A percentile compares a stretch with the other conserved stretches of the same genome.
Conservation (phyloP, 2,329 filamentous ascomycete genomes). For the Podosphaera fusca region DNA sequence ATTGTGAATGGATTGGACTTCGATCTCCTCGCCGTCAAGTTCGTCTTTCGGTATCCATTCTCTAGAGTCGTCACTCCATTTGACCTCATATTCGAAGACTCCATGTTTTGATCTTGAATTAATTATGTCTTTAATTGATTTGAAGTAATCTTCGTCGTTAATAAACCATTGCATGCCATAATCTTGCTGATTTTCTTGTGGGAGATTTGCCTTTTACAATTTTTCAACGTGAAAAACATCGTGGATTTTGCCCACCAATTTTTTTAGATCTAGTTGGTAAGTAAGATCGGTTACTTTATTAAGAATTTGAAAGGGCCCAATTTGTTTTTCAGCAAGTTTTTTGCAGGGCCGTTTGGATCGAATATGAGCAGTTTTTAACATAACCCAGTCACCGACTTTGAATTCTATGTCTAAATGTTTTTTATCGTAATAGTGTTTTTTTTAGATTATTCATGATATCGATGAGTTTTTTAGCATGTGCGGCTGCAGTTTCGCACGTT, state of each 20-base stretch:
- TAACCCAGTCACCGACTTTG: neutral
- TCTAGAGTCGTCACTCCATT: neutral
- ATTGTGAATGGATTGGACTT: neutral
- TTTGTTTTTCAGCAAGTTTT: constrained; percentile 1
- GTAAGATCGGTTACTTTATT: neutral
- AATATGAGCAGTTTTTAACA: constrained; percentile 1
- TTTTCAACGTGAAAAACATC: constrained; percentile 1
- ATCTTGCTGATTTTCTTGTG: neutral
- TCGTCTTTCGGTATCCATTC: neutral
- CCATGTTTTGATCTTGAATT: neutral
- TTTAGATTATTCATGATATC: neutral
- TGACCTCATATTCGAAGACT: neutral
- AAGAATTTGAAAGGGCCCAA: constrained; percentile 1
- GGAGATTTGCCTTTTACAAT: neutral
- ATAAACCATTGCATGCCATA: neutral
- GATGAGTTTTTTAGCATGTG: neutral
- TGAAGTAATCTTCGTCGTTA: neutral
- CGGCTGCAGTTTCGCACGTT: neutral
- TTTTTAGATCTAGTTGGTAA: neutral
- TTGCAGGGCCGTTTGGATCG: neutral
- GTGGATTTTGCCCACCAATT: neutral
- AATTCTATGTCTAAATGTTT: neutral
- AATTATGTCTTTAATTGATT: neutral
- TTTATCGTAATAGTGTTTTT: neutral
- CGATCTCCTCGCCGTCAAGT: neutral